Evolutionary conservation across 331 rosid genomes (phyloP).

Genomic region (Acacia pycnantha): DNA sequence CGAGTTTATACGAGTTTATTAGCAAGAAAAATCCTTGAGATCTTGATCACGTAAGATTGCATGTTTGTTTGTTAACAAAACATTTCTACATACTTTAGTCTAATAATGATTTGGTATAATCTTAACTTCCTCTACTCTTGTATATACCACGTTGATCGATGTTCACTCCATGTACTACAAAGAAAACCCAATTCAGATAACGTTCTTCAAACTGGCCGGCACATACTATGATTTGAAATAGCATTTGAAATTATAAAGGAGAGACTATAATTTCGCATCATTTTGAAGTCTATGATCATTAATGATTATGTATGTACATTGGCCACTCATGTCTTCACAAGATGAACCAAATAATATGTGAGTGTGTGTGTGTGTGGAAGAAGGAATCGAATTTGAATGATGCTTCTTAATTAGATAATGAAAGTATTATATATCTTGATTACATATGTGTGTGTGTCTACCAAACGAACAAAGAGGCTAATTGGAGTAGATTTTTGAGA

Average conservation of each 20-base stretch:
- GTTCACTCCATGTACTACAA: slow-evolving; percentile 24
- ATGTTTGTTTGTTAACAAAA: slow-evolving; percentile 16
- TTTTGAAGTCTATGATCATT: background rate
- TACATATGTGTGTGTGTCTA: background rate
- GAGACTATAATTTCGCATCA: background rate
- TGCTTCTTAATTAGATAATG: background rate
- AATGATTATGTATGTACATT: background rate
- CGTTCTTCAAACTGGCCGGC: slow-evolving; percentile 23
- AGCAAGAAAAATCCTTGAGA: slow-evolving; percentile 17
- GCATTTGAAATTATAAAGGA: background rate
- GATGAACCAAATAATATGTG: background rate
- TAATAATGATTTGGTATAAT: background rate
- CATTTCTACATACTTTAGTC: background rate
- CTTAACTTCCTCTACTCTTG: background rate
- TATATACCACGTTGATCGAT: background rate
- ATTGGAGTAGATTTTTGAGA: background rate
- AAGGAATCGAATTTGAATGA: background rate
- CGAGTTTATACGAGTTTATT: slow-evolving; percentile 20
- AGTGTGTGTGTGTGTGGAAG: too few species aligned
- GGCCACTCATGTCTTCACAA: background rate
- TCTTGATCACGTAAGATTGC: slow-evolving; percentile 9
- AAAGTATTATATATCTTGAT: background rate
- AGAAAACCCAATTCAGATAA: slow-evolving; percentile 21
- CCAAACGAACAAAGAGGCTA: too few species aligned
- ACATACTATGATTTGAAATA: slow-evolving; percentile 2